Evolutionary conservation across 805 yeast genomes (phyloP).

Genomic region (Naumovozyma baii): DNA sequence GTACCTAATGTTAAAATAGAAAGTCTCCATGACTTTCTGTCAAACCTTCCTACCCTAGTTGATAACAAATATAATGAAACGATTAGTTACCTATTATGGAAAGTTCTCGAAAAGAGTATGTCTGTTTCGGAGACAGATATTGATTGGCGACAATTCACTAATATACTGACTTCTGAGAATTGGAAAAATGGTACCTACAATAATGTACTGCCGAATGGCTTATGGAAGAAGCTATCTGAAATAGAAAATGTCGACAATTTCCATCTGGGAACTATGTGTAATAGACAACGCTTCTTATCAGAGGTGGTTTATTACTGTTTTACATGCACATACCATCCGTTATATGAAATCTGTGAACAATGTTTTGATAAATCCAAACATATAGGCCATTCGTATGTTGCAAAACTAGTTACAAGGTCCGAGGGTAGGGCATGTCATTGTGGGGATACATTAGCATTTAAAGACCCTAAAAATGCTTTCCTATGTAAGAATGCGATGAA

Average conservation of each 20-base stretch:
- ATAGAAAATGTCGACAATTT: conserved; percentile 3
- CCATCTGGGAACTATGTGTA: conserved; percentile 23
- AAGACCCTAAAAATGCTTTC: conserved; percentile 11
- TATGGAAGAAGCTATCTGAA: conserved; percentile 12
- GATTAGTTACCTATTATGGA: conserved; percentile 23
- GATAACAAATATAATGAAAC: conserved; percentile 19
- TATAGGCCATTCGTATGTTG: conserved; percentile 43
- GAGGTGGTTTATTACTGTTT: conserved; percentile 28
- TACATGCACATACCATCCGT: conserved; percentile 26
- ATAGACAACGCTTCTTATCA: conserved; percentile 19
- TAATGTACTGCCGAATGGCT: conserved; percentile 5
- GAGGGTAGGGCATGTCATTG: conserved; percentile 29
- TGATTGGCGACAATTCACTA: conserved; percentile 17
- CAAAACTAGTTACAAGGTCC: conserved; percentile 20
- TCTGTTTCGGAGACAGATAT: conserved; percentile 8
- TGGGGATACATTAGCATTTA: conserved; percentile 23
- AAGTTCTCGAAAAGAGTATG: conserved; percentile 13
- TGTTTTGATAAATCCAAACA: conserved; percentile 69
- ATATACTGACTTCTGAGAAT: conserved; percentile 11
- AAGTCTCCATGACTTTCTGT: conserved; percentile 11
- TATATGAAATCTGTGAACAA: conserved; percentile 47
- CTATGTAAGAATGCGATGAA: conserved; percentile 16
- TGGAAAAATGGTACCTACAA: conserved; percentile 17
- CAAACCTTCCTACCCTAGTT: conserved; percentile 19
- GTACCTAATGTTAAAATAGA: neutral